A percentile compares a stretch with the other conserved stretches of the same genome.
Conservation (phyloP, 176 grass and related monocot species). For the Thalia dealbata region DNA sequence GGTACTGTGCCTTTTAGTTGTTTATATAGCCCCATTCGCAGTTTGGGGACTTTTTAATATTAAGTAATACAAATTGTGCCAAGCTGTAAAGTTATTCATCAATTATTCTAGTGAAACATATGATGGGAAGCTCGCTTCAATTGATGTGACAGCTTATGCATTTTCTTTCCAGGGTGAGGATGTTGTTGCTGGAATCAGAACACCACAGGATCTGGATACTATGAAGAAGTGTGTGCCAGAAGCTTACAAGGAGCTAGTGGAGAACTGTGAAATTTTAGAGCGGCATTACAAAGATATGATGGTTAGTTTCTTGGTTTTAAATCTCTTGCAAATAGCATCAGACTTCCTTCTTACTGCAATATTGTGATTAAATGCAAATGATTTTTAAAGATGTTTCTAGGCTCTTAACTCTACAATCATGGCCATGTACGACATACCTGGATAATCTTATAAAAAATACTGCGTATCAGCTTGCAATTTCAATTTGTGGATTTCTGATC, state of each 20-base stretch:
- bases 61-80: not conserved
- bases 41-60: not conserved
- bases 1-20: constrained; percentile 13
- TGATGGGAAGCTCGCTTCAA: no score
- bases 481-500: not conserved
- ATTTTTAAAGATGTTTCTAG: not conserved
- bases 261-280: constrained; percentile 90
- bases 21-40: no score
- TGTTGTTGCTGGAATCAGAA: constrained; percentile 97
- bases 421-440: not conserved
- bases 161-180: constrained; percentile 62
- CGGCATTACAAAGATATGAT: constrained; percentile 96
- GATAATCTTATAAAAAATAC: not conserved
- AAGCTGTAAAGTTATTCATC: not conserved
- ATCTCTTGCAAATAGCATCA: not conserved
- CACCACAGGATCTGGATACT: constrained; percentile 63
- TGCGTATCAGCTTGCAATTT: not conserved
- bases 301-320: constrained; percentile 35
- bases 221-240: constrained; percentile 67
- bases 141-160: not conserved
- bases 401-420: not conserved
- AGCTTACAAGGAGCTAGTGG: constrained; percentile 78
- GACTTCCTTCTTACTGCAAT: not conserved
- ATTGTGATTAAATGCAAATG: not conserved
- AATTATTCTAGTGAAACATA: no score